phyloP scores from a whole-genome alignment of 2,329 filamentous ascomycete species.

The Tolypocladium ovalisporum region DNA sequence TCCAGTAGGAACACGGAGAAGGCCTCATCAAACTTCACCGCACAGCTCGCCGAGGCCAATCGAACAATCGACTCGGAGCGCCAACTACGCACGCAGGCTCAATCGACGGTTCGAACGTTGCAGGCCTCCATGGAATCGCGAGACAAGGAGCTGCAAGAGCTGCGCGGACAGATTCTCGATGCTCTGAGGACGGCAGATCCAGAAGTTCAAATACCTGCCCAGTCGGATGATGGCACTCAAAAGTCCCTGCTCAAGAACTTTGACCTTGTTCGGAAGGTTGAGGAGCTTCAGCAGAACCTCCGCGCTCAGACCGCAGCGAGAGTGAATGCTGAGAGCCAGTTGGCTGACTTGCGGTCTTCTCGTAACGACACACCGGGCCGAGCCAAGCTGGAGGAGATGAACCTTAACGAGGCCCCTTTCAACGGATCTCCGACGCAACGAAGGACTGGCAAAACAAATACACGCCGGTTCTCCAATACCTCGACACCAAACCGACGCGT shows the following conservation, averaged over 20 bases:
- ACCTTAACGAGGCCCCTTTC: slow-evolving; percentile 66
- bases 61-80: slow-evolving; percentile 83
- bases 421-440: slow-evolving; percentile 66
- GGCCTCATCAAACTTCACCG: slow-evolving; percentile 64
- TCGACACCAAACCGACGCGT: slow-evolving; percentile 69
- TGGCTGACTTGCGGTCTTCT: slow-evolving; percentile 65
- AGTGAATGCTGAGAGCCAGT: slow-evolving; percentile 69
- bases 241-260: slow-evolving; percentile 65
- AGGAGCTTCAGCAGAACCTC: slow-evolving; percentile 80
- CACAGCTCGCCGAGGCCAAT: slow-evolving; percentile 81
- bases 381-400: slow-evolving; percentile 76
- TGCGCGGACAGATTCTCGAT: slow-evolving; percentile 67
- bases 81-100: slow-evolving; percentile 74
- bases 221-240: slow-evolving; percentile 47
- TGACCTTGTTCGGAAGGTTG: slow-evolving; percentile 75
- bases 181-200: slow-evolving; percentile 84
- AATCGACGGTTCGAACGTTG: slow-evolving; percentile 72
- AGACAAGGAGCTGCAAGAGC: slow-evolving; percentile 70
- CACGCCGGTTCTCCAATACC: slow-evolving; percentile 56
- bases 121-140: slow-evolving; percentile 70
- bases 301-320: slow-evolving; percentile 74
- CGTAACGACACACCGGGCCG: slow-evolving; percentile 63
- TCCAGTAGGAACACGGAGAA: slow-evolving; percentile 85
- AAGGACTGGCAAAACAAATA: slow-evolving; percentile 42
- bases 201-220: slow-evolving; percentile 52